A percentile compares a stretch with the other conserved stretches of the same genome.
Conservation (phyloP, 202 grass and related monocot genomes). For the Miscanthus sacchariflorus region DNA sequence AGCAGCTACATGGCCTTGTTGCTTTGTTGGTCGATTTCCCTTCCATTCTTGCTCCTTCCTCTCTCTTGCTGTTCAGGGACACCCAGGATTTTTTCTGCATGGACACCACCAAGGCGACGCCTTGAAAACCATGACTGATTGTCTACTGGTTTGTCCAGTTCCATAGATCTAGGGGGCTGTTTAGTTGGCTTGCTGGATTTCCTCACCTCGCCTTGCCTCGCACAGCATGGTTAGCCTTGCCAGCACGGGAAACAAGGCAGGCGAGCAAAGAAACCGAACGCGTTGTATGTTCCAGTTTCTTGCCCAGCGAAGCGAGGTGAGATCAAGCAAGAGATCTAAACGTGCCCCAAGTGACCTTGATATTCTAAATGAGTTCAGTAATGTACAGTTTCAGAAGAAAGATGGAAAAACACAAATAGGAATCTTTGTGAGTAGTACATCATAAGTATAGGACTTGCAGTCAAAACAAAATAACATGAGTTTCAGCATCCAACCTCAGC, state of each 20-base stretch:
- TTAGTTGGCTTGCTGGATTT: background rate
- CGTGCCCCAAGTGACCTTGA: background rate
- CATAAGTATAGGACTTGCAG: slow-evolving; percentile 28
- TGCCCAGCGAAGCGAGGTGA: background rate
- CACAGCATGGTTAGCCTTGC: background rate
- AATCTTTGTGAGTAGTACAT: background rate
- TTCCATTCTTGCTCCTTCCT: background rate
- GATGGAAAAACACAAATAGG: slow-evolving; percentile 34
- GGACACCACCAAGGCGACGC: background rate
- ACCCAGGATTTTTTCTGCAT: background rate
- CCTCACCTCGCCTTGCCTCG: background rate
- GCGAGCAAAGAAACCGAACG: background rate
- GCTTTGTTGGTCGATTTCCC: background rate
- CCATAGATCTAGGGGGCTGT: background rate
- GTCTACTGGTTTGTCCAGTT: background rate
- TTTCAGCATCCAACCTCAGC: slow-evolving; percentile 72
- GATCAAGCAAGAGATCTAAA: background rate
- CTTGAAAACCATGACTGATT: background rate
- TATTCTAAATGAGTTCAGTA: slow-evolving; percentile 27
- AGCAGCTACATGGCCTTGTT: background rate
- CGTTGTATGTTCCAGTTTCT: background rate
- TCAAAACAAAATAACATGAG: slow-evolving; percentile 28
- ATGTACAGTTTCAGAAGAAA: slow-evolving; percentile 35
- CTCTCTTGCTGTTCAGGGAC: background rate
- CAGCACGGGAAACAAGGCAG: background rate